Base-by-base conservation (phyloP, 2,329 filamentous ascomycete species). In the Fusarium cyanostomum region DNA sequence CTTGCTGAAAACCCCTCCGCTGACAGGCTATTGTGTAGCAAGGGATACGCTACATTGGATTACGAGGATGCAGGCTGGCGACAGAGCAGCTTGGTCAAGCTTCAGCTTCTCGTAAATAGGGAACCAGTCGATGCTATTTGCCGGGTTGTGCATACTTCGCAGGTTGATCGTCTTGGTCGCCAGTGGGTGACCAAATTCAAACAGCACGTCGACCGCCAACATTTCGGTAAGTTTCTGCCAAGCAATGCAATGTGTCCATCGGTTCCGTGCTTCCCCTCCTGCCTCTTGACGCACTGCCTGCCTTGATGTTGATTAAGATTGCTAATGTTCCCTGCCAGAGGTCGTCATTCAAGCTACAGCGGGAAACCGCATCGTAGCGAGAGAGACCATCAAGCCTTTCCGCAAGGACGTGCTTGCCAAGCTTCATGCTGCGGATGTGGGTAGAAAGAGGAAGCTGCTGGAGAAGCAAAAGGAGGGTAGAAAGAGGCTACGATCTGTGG, bases 391-490 rank as follows among this genome's bases (percentile, higher is more conserved):
- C 74, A 98, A 98, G 80, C 92, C 95, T 0, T 99, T 96, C 77
- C 84, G 95, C 42, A 99, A 99, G 77, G 95, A 99, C 70, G 95
- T 99, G 3, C 79, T 97, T 54, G 89, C 90, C 8, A 98, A 98
- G 78, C 81, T 99, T 53, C 96, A 99, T 74, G 95, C 95, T 1
- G 91, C 90, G 61, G 95, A 99, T 78, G 86, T 96, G 13, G 87
- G 88, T 4, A 82, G 95, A 56, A 85, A 94, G 33, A 86, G 88
- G 71, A 99, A 99, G 78, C 77, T 99, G 66, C 78, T 99, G 10
- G 94, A 98, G 79, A 97, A 94, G 82, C 95, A 99, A 78, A 99
- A 99, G 80, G 94, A 94, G 67, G 95, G 95, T 0, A 85, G 93
- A 53, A 97, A 97, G 85, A 91, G 90, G 77, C 78, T 99, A 57